These are phyloP conservation scores for Boletus sp. DNA, from an alignment of 768 basidiomycete species.

Conservation along the genomic window DNA sequence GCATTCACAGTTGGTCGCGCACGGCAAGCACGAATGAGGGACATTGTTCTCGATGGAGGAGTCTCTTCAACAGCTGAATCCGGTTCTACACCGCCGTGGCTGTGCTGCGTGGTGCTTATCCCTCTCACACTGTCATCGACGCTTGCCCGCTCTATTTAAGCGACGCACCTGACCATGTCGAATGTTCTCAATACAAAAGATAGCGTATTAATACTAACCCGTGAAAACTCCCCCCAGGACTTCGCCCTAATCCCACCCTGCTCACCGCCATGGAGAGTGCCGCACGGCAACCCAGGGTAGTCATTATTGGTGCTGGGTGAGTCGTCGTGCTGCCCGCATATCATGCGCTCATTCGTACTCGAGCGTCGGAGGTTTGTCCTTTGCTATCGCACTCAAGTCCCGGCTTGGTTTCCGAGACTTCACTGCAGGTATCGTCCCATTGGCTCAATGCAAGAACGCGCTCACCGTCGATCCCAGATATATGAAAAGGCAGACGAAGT, in stretches of 20 bases:
- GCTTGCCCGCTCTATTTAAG: background rate
- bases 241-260: background rate
- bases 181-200: background rate
- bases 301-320: slow-evolving; percentile 24
- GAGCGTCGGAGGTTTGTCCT: slow-evolving; percentile 42
- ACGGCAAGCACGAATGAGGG: slow-evolving; percentile 48
- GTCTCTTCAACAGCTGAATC: background rate
- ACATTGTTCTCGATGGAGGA: slow-evolving; percentile 38
- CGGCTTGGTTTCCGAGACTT: slow-evolving; percentile 39
- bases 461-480: slow-evolving; percentile 28
- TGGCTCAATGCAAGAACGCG: background rate
- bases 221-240: background rate
- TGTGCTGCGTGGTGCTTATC: slow-evolving; percentile 5
- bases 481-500: slow-evolving; percentile 44
- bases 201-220: slow-evolving; percentile 1
- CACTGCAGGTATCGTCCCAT: slow-evolving; percentile 28
- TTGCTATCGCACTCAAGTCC: slow-evolving; percentile 41
- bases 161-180: background rate
- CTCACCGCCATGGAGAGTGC: background rate
- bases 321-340: background rate
- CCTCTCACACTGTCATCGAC: background rate
- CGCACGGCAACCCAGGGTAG: slow-evolving; percentile 9
- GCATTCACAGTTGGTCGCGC: slow-evolving; percentile 23
- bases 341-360: background rate
- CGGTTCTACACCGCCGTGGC: slow-evolving; percentile 19